A percentile compares a stretch with the other conserved stretches of the same genome.
Evolutionary conservation across 2,329 filamentous ascomycete species (phyloP).

Genomic region (Hypoxylon sp.): DNA sequence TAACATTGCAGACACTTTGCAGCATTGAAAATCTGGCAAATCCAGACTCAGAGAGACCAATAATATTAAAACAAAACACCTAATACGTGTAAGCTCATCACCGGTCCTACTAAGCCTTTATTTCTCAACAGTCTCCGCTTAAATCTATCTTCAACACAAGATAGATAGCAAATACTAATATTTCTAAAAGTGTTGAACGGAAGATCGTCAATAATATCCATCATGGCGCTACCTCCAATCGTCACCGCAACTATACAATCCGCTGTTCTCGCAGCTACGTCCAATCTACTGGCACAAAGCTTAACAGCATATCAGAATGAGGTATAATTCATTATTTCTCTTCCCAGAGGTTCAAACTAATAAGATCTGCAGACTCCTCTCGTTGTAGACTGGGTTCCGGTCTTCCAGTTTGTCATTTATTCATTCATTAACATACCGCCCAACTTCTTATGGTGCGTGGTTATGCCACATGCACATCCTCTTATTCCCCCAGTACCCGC

Average conservation of each 20-base stretch:
- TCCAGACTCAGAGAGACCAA: not conserved
- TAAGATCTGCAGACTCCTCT: slow-evolving; percentile 60
- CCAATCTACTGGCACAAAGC: slow-evolving; percentile 77
- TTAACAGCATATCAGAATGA: slow-evolving; percentile 69
- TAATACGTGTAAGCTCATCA: not conserved
- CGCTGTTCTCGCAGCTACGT: slow-evolving; percentile 69
- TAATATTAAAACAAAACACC: slow-evolving; percentile 1
- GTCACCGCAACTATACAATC: slow-evolving; percentile 71
- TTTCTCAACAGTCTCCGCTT: too few relatives aligned
- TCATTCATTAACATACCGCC: slow-evolving; percentile 77
- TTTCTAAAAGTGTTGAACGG: too few relatives aligned
- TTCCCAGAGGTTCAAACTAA: slow-evolving; percentile 6
- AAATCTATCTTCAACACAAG: too few relatives aligned
- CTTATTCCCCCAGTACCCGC: too few relatives aligned
- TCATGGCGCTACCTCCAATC: slow-evolving; percentile 59
- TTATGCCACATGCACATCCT: too few relatives aligned
- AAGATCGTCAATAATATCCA: too few relatives aligned
- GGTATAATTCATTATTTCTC: slow-evolving; percentile 52
- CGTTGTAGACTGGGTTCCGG: slow-evolving; percentile 69
- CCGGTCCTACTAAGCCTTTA: not conserved
- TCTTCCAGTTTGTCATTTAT: slow-evolving; percentile 82
- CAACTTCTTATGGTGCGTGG: slow-evolving; percentile 82
- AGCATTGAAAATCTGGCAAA: too few relatives aligned
- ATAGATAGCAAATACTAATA: not conserved
- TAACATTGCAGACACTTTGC: too few relatives aligned